Evolutionary conservation across 1,284 basidiomycete species (phyloP).

Genomic region (Cystobasidium pallidum): DNA sequence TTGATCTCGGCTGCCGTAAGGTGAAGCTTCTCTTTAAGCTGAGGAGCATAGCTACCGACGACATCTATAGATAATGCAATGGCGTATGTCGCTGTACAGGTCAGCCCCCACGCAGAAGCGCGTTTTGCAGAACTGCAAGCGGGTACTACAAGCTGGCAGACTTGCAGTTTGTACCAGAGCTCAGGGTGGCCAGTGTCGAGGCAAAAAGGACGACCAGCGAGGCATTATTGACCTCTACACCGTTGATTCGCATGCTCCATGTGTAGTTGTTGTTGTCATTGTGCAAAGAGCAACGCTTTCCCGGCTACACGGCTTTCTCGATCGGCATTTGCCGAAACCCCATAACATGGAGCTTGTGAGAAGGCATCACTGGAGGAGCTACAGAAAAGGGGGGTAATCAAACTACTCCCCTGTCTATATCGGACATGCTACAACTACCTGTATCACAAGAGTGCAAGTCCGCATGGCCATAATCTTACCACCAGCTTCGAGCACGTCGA

Average conservation of each 20-base stretch:
- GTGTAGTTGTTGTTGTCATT: neutral
- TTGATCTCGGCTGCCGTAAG: constrained; percentile 56
- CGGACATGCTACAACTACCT: too few relatives aligned
- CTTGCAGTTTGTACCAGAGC: constrained; percentile 38
- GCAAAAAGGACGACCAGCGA: constrained; percentile 22
- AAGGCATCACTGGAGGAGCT: too few relatives aligned
- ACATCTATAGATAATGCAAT: constrained; percentile 5
- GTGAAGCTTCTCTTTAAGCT: constrained; percentile 55
- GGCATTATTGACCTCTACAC: constrained; percentile 5
- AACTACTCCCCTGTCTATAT: too few relatives aligned
- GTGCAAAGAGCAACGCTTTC: too few relatives aligned
- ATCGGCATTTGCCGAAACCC: neutral
- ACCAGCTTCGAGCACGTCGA: too few relatives aligned
- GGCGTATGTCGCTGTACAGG: neutral
- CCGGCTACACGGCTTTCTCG: neutral
- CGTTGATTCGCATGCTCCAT: constrained; percentile 23
- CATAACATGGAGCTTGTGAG: too few relatives aligned
- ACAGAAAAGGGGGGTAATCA: too few relatives aligned
- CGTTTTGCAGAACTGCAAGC: neutral
- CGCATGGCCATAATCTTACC: too few relatives aligned
- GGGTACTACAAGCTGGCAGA: neutral
- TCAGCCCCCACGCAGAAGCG: too few relatives aligned
- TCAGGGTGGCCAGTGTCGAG: constrained; percentile 12
- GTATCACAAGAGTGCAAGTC: too few relatives aligned
- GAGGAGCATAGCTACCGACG: constrained; percentile 54